Conservation (phyloP, 352 stramenopile species). For the Plasmopara muralis region DNA sequence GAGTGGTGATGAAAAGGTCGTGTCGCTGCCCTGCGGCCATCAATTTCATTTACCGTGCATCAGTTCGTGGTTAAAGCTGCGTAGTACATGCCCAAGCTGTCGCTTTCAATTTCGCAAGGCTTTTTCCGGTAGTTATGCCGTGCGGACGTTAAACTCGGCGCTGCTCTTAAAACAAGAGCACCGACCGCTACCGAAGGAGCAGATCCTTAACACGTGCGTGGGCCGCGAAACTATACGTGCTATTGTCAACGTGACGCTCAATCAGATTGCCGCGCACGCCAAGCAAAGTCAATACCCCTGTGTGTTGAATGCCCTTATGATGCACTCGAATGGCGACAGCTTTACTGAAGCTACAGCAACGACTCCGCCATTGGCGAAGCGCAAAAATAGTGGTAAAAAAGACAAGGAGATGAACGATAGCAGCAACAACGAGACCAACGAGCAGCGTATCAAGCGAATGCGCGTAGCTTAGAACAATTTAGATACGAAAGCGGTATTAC, state of each 20-base stretch:
- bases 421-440: too few species aligned
- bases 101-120: constrained; percentile 88
- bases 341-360: constrained; percentile 33
- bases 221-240: constrained; percentile 55
- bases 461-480: too few species aligned
- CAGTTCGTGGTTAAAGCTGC: constrained; percentile 88
- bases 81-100: constrained; percentile 91
- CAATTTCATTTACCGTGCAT: constrained; percentile 92
- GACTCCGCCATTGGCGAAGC: constrained; percentile 39
- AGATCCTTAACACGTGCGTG: constrained; percentile 51
- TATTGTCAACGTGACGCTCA: constrained; percentile 77
- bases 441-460: too few species aligned
- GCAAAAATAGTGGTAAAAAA: constrained; percentile 3
- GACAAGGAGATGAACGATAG: constrained; percentile 4
- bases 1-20: constrained; percentile 44
- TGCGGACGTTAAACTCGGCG: constrained; percentile 75
- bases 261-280: constrained; percentile 43
- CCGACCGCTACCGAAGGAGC: constrained; percentile 39
- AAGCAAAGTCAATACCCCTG: constrained; percentile 70
- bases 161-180: constrained; percentile 64
- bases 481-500: too few species aligned
- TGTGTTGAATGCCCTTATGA: constrained; percentile 77
- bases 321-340: constrained; percentile 64
- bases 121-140: constrained; percentile 69
- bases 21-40: constrained; percentile 88